Base-by-base conservation (phyloP, 495 filamentous ascomycete genomes). In the Penicillium dipodomyicola region DNA sequence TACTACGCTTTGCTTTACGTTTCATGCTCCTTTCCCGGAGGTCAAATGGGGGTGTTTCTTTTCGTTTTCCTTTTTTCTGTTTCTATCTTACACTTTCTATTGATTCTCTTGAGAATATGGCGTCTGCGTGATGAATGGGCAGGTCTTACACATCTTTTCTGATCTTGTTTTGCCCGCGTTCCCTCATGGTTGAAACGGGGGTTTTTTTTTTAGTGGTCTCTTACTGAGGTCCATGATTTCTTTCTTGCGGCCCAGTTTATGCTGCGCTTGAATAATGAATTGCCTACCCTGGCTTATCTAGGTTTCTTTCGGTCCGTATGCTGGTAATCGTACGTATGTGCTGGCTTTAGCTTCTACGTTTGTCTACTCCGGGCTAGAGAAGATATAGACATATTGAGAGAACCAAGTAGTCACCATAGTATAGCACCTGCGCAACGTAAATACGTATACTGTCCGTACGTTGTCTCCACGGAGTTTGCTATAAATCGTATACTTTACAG, bases 51-150 rank as follows among this genome's bases (percentile, higher is more conserved):
- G 47, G 39, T 52, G 47, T 41, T 48, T 47, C 35, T 17, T n/a
- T 27, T n/a, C 39, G 17, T 57, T 35, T 3, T 33, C 41, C 15
- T 52, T 49, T 58, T 58, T 50, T 42, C 35, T 52, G 10, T 56
- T 41, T 52, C 20, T 25, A 33, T 42, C 12, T 54, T 35, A 35
- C 35, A n/a, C 17, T 40, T 50, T 52, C 20, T 20, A 33, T 27
- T 35, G 30, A 33, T 49, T 49, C 47, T 47, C 19, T 54, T 47
- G 39, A 52, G 23, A 30, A 52, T 43, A 30, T 30, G 50, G 52
- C 52, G 52, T 47, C 27, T 54, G 23, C 20, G 43, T 46, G 41
- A 30, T 54, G 42, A 27, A 46, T 45, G 52, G 52, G 32, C 41
- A 46, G 52, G 42, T 47, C 20, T 55, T 41, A n/a, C 40, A 17